Base-by-base conservation (phyloP, 805 yeast species). In the Nakazawaea wyomingensis region DNA sequence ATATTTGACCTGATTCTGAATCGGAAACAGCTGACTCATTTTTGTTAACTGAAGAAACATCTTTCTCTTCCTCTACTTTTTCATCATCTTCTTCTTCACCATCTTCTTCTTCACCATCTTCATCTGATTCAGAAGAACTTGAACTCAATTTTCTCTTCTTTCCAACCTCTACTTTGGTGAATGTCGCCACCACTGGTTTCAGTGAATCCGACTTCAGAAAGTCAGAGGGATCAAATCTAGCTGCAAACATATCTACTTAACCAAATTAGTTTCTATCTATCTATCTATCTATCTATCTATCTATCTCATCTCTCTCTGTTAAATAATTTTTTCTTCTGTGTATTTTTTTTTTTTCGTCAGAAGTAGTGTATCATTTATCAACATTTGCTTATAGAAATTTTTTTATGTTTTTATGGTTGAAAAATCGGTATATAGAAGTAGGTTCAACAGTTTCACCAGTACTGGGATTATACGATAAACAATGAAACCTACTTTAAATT, bases 401-500 rank as follows among this genome's bases (percentile, higher is more conserved):
- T n/a, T n/a, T n/a, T n/a, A n/a, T n/a, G n/a, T n/a, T n/a, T n/a
- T n/a, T n/a, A n/a, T n/a, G n/a, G n/a, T n/a, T 19, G 28, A 22
- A 31, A 36, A 16, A 18, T 13, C n/a, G n/a, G n/a, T n/a, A n/a
- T n/a, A n/a, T n/a, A n/a, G n/a, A n/a, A n/a, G n/a, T n/a, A n/a
- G n/a, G n/a, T n/a, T n/a, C n/a, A n/a, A n/a, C n/a, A n/a, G n/a
- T n/a, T n/a, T n/a, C n/a, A n/a, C n/a, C n/a, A n/a, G n/a, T n/a
- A n/a, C 27, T 13, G 18, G 32, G 14, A 8, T 27, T 20, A 11
- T 26, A 20, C n/a, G 17, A 18, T 38, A 29, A 26, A 51, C 13
- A 40, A 70, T 70, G 76, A 68, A 68, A 60, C 51, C 65, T 27
- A 48, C 71, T 20, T 50, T 70, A 22, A 54, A 62, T 17, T 51